Base-by-base conservation (phyloP, 2,329 filamentous ascomycete species). In the Blastomyces parvus region DNA sequence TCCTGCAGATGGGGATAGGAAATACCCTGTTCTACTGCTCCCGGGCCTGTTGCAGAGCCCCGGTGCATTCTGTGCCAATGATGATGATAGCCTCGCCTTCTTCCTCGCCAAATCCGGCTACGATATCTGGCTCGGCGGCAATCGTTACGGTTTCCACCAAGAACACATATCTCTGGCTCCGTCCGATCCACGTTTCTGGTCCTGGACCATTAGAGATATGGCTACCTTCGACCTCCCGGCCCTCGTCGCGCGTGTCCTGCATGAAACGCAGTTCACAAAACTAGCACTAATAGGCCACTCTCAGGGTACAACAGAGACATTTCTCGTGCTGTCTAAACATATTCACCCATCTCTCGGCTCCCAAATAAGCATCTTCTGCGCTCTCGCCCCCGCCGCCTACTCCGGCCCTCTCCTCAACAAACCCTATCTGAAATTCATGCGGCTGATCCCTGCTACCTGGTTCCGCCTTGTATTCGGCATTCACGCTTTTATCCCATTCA, bases 111-210 rank as follows among this genome's bases (percentile, higher is more conserved):
- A 96, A 76, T 86, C 88, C 0, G 92, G 92, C 1, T 97, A 91
- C 74, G 93, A 97, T 73, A 90, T 97, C 48, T 97, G 92, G 92
- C 81, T 97, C 19, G 93, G 93, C 4, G 96, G 96, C 77, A 97
- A 96, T 72, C 84, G 93, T 25, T 96, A 91, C 71, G 92, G 92
- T 0, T 91, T 94, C 75, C 79, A 83, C 0, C 92, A 93, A 0
- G 84, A 86, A 67, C 93, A 97, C 72, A 83, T 82, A 2, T 76
- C 87, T 27, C 82, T 97, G 48, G 77, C 84, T 1, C 86, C 88
- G 67, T 79, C 79, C 2, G 93, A 97, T 71, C 92, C 93, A 1
- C 84, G 91, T 38, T 95, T 97, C 90, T 97, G 93, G 93, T 86
- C 87, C 50, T 97, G 93, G 93, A 96, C 96, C 68, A 95, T 97